Base-by-base conservation (phyloP, 2,329 filamentous ascomycete genomes). In the Colletotrichum liaoningense region DNA sequence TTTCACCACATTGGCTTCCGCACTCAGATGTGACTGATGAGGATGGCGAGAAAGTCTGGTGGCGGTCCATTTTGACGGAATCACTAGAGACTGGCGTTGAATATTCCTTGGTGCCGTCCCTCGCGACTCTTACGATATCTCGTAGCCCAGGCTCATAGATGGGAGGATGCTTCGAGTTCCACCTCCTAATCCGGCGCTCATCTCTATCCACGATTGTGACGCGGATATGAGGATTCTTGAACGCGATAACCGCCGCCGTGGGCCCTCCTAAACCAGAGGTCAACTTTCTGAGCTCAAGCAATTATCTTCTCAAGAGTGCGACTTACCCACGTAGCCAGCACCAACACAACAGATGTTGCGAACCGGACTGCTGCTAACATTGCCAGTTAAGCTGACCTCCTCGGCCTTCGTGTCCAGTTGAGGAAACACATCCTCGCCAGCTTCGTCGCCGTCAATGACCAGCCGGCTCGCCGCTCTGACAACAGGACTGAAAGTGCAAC, bases 191-290 rank as follows among this genome's bases (percentile, higher is more conserved):
- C 56, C 93, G 90, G 49, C 80, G 82, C 66, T 86, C 85, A 79
- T 94, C 91, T 72, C 89, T 86, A 80, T 95, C 94, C 38, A 95
- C 91, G 24, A 95, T 92, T n/a, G 90, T 93, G 54, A 95, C 92
- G 64, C 86, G 87, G 77, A 95, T 88, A 64, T 91, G 82, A 1
- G 93, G 93, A 80, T 94, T 94, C 75, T 94, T 89, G 78, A 91
- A 89, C 22, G 94, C 94, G 71, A 95, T 90, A 38, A 95, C 89
- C 8, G 93, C 92, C 28, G 92, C 92, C 38, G 93, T 95, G 58
- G 94, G 93, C 28, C 93, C 93, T 76, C 93, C 93, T 92, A 69
- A 14, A 35, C 12, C 28, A 16, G 24, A 19, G 24, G 4, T 38
- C 7, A 24, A 14, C 2, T 2, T n/a, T n/a, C n/a, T n/a, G n/a